Evolutionary conservation across 805 yeast species (phyloP).

Genomic region (Brettanomyces naardenensis): DNA sequence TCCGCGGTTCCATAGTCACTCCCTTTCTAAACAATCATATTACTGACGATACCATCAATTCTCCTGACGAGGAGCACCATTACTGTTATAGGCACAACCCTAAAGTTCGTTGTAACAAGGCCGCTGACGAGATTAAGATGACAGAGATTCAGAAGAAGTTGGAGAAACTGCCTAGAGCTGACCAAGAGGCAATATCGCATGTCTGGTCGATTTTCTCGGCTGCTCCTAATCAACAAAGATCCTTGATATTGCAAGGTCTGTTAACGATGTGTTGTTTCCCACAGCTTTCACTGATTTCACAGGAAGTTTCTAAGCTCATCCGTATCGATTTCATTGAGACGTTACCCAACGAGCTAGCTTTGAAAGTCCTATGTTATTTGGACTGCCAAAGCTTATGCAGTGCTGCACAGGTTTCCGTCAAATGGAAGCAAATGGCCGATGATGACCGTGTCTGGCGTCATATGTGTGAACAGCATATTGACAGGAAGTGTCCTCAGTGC

Average conservation of each 20-base stretch:
- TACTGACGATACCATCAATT: conserved; percentile 31
- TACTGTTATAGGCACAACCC: conserved; percentile 95
- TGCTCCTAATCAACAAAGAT: conserved; percentile 62
- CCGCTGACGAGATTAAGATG: conserved; percentile 58
- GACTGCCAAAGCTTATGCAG: conserved; percentile 91
- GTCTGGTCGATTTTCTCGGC: conserved; percentile 81
- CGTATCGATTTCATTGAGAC: conserved; percentile 83
- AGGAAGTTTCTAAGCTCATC: conserved; percentile 70
- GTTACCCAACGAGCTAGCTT: conserved; percentile 77
- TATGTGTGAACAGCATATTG: conserved; percentile 97
- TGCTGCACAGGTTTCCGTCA: conserved; percentile 86
- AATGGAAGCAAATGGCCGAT: conserved; percentile 87
- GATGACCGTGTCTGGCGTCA: conserved; percentile 98
- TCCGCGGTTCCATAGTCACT: conserved; percentile 20
- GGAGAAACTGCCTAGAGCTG: conserved; percentile 56
- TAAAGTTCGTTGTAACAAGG: conserved; percentile 64
- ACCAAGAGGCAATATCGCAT: conserved; percentile 69
- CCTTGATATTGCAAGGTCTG: conserved; percentile 73
- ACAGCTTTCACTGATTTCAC: conserved; percentile 77
- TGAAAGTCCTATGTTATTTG: conserved; percentile 78
- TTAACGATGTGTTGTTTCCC: conserved; percentile 92
- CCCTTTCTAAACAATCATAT: conserved; percentile 28
- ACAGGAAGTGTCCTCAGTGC: conserved; percentile 93
- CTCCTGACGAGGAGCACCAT: conserved; percentile 47
- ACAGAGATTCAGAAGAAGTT: conserved; percentile 50